Base-by-base conservation (phyloP, 2,329 filamentous ascomycete genomes). In the Dendrostoma leiphaemia region DNA sequence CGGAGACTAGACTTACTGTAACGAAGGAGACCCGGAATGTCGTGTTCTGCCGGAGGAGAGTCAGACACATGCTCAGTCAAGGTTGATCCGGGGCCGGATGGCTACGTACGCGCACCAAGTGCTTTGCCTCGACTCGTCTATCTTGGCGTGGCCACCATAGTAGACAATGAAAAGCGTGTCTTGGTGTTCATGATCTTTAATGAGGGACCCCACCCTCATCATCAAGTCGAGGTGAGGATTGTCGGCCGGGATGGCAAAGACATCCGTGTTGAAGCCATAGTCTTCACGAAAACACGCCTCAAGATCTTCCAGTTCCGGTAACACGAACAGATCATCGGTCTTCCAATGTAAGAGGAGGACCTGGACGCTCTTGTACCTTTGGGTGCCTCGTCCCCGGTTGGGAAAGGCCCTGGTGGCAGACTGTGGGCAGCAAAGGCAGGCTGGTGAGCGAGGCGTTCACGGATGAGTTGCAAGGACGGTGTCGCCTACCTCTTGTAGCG, bases 161-260 rank as follows among this genome's bases (percentile, higher is more conserved):
- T 84, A 84, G 15, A 84, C 67, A 8, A 84, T 63, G 59, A 84
- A 82, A 1, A 84, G 67, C 0, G 80, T 83, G 44, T 83, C 78
- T 40, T 73, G 71, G 3, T 76, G 75, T 58, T 83, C 81, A 50
- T 81, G 72, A 44, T 80, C 74, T 61, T 83, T 82, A 63, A 84
- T 79, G 64, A 84, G 71, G 58, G 79, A 74, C 4, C 77, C 79
- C 28, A 83, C 71, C 53, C 77, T 75, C 68, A 83, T 70, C 77
- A 82, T 83, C 53, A 83, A 66, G 62, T 83, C 80, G 15, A 83
- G 69, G 58, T 84, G 81, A 9, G 81, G 73, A 61, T 83, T 83
- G 51, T 81, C 77, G 1, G 78, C 80, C 0, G 81, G 81, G 35
- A 84, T 84, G 44, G 78, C 69, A 60, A 82, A 84, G 41, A 78